Base-by-base conservation (phyloP, 2,329 filamentous ascomycete genomes). In the Ophiocordyceps robertsii region DNA sequence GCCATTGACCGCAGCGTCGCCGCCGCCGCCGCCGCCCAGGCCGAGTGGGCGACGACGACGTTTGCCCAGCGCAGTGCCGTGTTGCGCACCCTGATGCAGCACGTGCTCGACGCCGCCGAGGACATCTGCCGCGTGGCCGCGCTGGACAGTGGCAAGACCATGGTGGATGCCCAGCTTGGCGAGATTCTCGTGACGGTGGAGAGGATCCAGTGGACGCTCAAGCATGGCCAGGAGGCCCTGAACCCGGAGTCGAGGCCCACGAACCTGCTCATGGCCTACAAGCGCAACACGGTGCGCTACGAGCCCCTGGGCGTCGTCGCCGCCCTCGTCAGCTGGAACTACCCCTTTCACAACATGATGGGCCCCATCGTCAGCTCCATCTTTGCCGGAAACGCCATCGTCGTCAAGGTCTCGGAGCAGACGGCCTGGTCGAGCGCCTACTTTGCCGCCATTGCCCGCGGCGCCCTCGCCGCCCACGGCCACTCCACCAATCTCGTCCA, bases 261-360 rank as follows among this genome's bases (percentile, higher is more conserved):
- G 1, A 95, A 93, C 61, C 70, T 95, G 38, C 73, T 98, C 48
- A 93, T 98, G 87, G 77, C 80, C 64, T 95, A 96, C 66, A 98
- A 98, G 72, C 79, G 76, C 59, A 95, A 95, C 57, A 82, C 80
- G 47, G 88, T 98, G 27, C 68, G 75, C 40, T 98, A 94, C 62
- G 89, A 98, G 63, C 90, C 92, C 13, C 68, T 96, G 17, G 92
- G 92, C 14, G 87, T 98, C 31, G 85, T 98, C 6, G 82, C 87
- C 11, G 90, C 92, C 16, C 82, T 90, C 41, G 87, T 98, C 37
- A 92, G 84, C 57, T 98, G 92, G 92, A 98, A 98, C 67, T 96
- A 88, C 59, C 80, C 86, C 37, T 94, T 96, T 63, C 92, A 98
- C 67, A 98, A 98, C 63, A 71, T 96, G 48, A 77, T 96, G 38